phyloP scores from a whole-genome alignment of 805 yeast genomes.

The Cyberlindnera maclurae region DNA sequence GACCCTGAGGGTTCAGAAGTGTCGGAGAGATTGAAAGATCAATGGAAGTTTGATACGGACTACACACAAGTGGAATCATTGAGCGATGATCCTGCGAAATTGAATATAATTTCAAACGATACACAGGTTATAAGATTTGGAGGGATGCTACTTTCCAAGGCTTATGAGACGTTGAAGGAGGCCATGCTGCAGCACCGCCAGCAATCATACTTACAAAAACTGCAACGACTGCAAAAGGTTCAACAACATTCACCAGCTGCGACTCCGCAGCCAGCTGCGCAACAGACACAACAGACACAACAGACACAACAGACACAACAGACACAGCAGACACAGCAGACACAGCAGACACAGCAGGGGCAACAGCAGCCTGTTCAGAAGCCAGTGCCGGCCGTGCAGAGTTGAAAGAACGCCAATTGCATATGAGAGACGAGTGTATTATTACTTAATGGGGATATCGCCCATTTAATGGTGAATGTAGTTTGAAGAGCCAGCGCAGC shows the following conservation, averaged over 20 bases:
- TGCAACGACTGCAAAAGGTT: constrained; percentile 8
- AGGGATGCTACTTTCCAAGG: constrained; percentile 80
- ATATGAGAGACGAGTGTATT: too few relatives aligned
- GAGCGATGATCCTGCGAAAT: constrained; percentile 70
- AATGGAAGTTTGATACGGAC: constrained; percentile 57
- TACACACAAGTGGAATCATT: constrained; percentile 40
- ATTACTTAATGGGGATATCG: too few relatives aligned
- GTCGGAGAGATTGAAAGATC: constrained; percentile 43
- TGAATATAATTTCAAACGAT: constrained; percentile 76
- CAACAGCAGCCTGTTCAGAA: background rate
- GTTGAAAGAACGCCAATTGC: too few relatives aligned
- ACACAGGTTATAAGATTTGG: constrained; percentile 91
- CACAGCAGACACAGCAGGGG: background rate
- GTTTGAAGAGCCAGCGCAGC: too few relatives aligned
- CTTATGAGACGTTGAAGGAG: constrained; percentile 73
- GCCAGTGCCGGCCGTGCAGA: too few relatives aligned
- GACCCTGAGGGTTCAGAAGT: constrained; percentile 26
- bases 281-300: constrained; percentile 1
- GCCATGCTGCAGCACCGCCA: constrained; percentile 55
- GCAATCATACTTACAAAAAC: constrained; percentile 4
- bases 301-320: constrained; percentile 1
- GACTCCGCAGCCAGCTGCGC: background rate
- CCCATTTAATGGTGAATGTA: too few relatives aligned
- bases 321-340: background rate
- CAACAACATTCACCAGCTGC: constrained; percentile 4